Evolutionary conservation across 2,329 filamentous ascomycete genomes (phyloP).

Genomic region (Claviceps spartinae): DNA sequence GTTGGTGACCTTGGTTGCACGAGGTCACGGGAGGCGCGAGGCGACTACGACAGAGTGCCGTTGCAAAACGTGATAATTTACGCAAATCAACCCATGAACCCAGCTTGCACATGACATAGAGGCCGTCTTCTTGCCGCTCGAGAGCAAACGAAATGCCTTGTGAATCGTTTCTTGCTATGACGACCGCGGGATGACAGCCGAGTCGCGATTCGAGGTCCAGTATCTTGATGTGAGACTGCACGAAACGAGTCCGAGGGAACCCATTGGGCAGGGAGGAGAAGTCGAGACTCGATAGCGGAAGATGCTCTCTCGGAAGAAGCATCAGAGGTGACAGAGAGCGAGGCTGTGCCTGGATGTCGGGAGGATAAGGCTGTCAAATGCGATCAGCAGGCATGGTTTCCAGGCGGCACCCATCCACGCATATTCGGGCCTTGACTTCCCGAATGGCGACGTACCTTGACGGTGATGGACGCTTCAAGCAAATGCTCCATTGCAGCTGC

Average conservation of each 20-base stretch:
- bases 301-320: slow-evolving; percentile 45
- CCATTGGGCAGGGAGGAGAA: slow-evolving; percentile 35
- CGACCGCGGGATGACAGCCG: slow-evolving; percentile 37
- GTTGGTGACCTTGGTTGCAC: slow-evolving; percentile 3
- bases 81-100: slow-evolving; percentile 51
- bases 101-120: slow-evolving; percentile 57
- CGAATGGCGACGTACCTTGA: slow-evolving; percentile 28
- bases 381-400: slow-evolving; percentile 8
- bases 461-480: slow-evolving; percentile 35
- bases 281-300: slow-evolving; percentile 50
- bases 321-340: slow-evolving; percentile 46
- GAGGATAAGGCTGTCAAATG: slow-evolving; percentile 37
- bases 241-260: slow-evolving; percentile 39
- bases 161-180: slow-evolving; percentile 47
- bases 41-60: slow-evolving; percentile 21
- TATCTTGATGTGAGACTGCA: slow-evolving; percentile 48
- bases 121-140: slow-evolving; percentile 47
- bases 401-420: neutral
- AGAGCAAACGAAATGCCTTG: slow-evolving; percentile 43
- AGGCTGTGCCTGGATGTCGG: slow-evolving; percentile 37
- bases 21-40: slow-evolving; percentile 8
- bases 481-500: slow-evolving; percentile 35
- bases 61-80: slow-evolving; percentile 36
- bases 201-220: slow-evolving; percentile 50
- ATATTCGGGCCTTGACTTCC: too few relatives aligned